Base-by-base conservation (phyloP, 73 alveolate species). In the Uronychia binucleata region DNA sequence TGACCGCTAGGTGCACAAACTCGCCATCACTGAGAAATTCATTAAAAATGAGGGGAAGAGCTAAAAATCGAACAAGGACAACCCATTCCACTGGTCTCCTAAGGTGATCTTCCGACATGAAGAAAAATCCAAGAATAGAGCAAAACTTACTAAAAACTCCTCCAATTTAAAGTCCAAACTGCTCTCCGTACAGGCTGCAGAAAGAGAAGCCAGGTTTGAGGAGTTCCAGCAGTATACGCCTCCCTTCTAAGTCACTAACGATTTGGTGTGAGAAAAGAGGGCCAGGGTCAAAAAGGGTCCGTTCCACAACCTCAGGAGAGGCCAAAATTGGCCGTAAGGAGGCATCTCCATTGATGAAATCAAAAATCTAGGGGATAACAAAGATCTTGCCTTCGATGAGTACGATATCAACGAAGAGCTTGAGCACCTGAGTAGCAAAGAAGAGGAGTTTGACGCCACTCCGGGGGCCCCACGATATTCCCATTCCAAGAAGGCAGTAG, bases 131-230 rank as follows among this genome's bases (percentile, higher is more conserved):
- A 46, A 19, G 67, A 11, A 46, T 19, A 46, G 19, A 46, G 67
- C 67, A 46, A 46, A 46, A 46, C 67, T n/a, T n/a, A n/a, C n/a
- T n/a, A n/a, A n/a, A n/a, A n/a, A n/a, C 67, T 46, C 67, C 67
- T 19, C 67, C 67, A 46, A 46, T 11, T 11, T 46, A 46, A 46
- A 46, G n/a, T 19, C 67, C 67, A 46, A 46, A 46, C 5, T 46
- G 67, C 5, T 46, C 67, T 46, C 67, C 19, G 5, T 46, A 19
- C 19, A 46, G 67, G 67, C 67, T 11, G 67, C 67, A 11, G 67
- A 46, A 46, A 46, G 67, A 19, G 67, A 46, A 46, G 67, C 67
- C 67, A 46, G 67, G 67, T 11, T 46, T 5, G 67, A 46, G 19
- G 67, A 46, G 19, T 46, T 11, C 67, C 19, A 5, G 67, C 5